phyloP scores from a whole-genome alignment of 345 rosid genomes.

The Boechera divaricarpa region DNA sequence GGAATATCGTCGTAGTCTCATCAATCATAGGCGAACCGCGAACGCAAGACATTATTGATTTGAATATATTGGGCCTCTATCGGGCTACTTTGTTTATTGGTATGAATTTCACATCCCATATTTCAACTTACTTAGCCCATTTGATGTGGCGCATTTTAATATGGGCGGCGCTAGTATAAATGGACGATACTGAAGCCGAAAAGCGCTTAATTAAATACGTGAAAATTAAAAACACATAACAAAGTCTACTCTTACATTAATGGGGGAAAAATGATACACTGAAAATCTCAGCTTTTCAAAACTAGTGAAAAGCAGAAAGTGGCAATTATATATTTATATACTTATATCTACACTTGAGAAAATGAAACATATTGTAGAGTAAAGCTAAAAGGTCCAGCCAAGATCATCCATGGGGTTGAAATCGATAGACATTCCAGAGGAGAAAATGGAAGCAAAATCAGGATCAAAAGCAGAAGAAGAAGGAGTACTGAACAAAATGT shows the following conservation, averaged over 20 bases:
- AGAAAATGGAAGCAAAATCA: constrained; percentile 45
- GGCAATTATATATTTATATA: constrained; percentile 22
- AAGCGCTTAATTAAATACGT: background rate
- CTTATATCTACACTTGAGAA: constrained; percentile 34
- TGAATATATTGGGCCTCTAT: background rate
- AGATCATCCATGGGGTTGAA: constrained; percentile 48
- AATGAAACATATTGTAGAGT: constrained; percentile 22
- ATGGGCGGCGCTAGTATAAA: background rate
- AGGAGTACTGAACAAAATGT: constrained; percentile 41
- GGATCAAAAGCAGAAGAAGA: constrained; percentile 44
- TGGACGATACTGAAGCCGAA: background rate
- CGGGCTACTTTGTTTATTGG: background rate
- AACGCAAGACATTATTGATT: background rate
- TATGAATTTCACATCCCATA: background rate
- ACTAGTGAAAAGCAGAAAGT: constrained; percentile 23
- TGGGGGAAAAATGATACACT: background rate
- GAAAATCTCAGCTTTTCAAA: constrained; percentile 30
- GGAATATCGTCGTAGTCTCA: constrained; percentile 10
- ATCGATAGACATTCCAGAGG: constrained; percentile 45
- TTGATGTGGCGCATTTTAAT: background rate
- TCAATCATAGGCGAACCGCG: constrained; percentile 20
- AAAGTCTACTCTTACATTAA: background rate
- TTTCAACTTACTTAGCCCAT: background rate
- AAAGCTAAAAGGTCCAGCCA: constrained; percentile 46
- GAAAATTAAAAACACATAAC: background rate